phyloP scores from a whole-genome alignment of 2,329 filamentous ascomycete genomes.

The Trichocomaceae sp. region DNA sequence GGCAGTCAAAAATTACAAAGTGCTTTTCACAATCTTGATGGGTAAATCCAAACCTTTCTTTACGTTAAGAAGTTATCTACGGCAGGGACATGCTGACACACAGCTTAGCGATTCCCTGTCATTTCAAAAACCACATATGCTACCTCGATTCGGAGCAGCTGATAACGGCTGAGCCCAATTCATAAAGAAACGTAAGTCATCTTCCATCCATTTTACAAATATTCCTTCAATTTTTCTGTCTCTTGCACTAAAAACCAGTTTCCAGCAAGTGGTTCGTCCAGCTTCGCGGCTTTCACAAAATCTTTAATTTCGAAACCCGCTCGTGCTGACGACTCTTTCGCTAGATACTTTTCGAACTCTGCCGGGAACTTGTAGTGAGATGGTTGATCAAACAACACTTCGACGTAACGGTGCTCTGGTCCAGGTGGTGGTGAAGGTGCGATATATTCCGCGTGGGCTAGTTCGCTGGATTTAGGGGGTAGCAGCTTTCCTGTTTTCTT shows the following conservation, averaged over 20 bases:
- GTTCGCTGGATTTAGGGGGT: not conserved
- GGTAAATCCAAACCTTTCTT: too few species aligned
- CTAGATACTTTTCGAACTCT: slow-evolving; percentile 4
- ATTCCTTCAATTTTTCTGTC: not conserved
- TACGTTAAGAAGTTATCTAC: too few species aligned
- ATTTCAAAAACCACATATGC: not conserved
- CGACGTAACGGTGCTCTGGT: slow-evolving; percentile 7
- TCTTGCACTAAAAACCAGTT: slow-evolving; percentile 11
- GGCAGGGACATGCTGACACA: not conserved
- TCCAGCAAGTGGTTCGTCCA: slow-evolving; percentile 5
- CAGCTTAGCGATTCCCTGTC: not conserved
- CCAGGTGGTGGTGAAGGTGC: slow-evolving; percentile 9
- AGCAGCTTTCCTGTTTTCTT: not conserved
- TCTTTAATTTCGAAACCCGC: slow-evolving; percentile 6
- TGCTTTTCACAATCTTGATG: not conserved
- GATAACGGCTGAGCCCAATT: not conserved
- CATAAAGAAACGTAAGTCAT: not conserved
- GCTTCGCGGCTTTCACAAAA: slow-evolving; percentile 2
- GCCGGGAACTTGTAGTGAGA: not conserved
- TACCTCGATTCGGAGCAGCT: not conserved
- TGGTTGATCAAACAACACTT: slow-evolving; percentile 8
- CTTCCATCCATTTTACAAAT: not conserved
- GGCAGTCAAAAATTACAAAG: slow-evolving; percentile 5
- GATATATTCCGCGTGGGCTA: slow-evolving; percentile 1
- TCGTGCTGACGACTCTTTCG: slow-evolving; percentile 3